Conservation (phyloP, 2,329 filamentous ascomycete species). For the Fusarium veterinarium region DNA sequence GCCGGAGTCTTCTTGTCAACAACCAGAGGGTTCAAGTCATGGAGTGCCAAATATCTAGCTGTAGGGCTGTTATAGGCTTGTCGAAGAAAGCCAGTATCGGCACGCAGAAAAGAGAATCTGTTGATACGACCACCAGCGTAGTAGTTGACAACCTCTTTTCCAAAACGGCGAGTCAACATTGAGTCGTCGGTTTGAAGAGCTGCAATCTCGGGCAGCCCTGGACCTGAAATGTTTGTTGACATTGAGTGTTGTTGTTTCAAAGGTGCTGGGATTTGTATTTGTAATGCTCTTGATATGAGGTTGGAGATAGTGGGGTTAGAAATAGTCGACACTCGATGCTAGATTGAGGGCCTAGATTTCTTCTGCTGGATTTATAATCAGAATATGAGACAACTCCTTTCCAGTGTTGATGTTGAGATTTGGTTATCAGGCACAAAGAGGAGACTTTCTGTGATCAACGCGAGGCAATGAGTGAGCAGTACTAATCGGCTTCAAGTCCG, state of each 20-base stretch:
- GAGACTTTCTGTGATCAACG: conserved; percentile 12
- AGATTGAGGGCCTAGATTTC: background rate
- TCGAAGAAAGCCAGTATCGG: conserved; percentile 76
- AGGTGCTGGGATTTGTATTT: conserved; percentile 26
- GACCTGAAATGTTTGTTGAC: conserved; percentile 47
- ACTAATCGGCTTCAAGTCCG: conserved; percentile 27
- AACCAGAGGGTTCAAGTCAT: conserved; percentile 80
- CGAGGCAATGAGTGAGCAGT: background rate
- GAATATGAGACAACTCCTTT: background rate
- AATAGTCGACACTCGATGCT: background rate
- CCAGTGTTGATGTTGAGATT: conserved; percentile 1
- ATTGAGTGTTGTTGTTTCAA: conserved; percentile 21
- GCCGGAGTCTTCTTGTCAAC: conserved; percentile 68
- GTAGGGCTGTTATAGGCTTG: conserved; percentile 73
- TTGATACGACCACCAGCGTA: conserved; percentile 84
- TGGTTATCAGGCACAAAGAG: conserved; percentile 15
- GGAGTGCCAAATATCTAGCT: conserved; percentile 81
- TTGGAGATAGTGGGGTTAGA: background rate
- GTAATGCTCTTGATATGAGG: conserved; percentile 15
- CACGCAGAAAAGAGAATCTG: conserved; percentile 81
- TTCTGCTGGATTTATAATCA: background rate
- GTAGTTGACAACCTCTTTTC: conserved; percentile 85
- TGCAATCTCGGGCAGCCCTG: conserved; percentile 58
- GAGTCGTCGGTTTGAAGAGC: conserved; percentile 62
- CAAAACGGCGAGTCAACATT: conserved; percentile 82